Conservation (phyloP, 2,329 filamentous ascomycete genomes). For the Talaromyces sp. region DNA sequence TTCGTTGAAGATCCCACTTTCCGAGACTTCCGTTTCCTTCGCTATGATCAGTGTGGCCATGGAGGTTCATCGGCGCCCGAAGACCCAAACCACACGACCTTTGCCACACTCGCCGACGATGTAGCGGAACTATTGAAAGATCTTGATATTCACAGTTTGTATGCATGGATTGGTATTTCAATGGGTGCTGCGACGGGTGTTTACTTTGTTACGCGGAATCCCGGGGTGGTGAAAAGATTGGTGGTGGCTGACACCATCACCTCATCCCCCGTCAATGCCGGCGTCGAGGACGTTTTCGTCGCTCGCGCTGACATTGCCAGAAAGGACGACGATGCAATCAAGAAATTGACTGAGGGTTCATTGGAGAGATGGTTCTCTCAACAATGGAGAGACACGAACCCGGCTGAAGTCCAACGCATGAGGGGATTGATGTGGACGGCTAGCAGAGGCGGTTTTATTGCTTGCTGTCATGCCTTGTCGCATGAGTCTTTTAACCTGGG, state of each 20-base stretch:
- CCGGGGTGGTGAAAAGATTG: constrained; percentile 35
- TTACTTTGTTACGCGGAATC: constrained; percentile 37
- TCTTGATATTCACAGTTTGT: constrained; percentile 21
- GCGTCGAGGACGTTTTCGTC: constrained; percentile 34
- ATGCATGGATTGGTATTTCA: constrained; percentile 44
- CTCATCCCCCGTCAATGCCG: constrained; percentile 35
- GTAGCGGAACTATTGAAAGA: constrained; percentile 32
- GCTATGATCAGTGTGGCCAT: constrained; percentile 44
- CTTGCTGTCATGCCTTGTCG: constrained; percentile 38
- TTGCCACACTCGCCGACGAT: constrained; percentile 38
- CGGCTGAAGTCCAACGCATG: constrained; percentile 34
- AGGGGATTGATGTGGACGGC: constrained; percentile 35
- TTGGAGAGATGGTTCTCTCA: constrained; percentile 42
- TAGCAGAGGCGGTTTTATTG: constrained; percentile 39
- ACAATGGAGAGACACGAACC: constrained; percentile 33
- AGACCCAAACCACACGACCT: constrained; percentile 30
- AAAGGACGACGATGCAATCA: constrained; percentile 28
- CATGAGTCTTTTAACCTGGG: constrained; percentile 38
- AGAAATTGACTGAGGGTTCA: constrained; percentile 28
- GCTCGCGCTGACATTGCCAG: constrained; percentile 33
- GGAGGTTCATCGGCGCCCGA: constrained; percentile 34
- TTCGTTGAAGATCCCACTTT: constrained; percentile 28
- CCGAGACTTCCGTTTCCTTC: constrained; percentile 38
- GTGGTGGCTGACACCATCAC: constrained; percentile 41
- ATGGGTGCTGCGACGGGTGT: constrained; percentile 43